Conservation (phyloP, 306 rosid genomes). For the Senna tora region DNA sequence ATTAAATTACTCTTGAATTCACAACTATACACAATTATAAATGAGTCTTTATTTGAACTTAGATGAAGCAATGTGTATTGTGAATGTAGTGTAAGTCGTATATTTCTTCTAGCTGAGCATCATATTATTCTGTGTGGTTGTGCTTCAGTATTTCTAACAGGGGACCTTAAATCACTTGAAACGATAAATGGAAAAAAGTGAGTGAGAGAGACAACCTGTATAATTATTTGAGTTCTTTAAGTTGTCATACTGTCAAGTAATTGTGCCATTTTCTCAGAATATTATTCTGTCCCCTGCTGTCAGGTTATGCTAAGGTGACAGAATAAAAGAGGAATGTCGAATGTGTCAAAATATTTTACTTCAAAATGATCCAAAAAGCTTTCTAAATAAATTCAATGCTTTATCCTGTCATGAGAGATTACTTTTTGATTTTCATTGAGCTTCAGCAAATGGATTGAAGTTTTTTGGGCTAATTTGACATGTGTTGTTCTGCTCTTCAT, state of each 20-base stretch:
- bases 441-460: constrained; percentile 16
- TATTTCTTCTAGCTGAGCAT: too few species aligned
- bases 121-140: background rate
- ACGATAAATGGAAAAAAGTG: background rate
- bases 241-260: background rate
- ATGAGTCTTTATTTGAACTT: background rate
- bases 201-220: background rate
- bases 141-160: background rate
- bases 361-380: background rate
- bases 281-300: background rate
- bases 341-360: constrained; percentile 1
- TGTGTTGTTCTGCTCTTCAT: constrained; percentile 25
- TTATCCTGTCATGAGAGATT: constrained; percentile 17
- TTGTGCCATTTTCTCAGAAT: background rate
- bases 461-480: constrained; percentile 18
- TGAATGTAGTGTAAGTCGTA: background rate
- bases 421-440: background rate
- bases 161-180: background rate
- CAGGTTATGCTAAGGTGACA: background rate
- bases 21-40: background rate
- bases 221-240: background rate
- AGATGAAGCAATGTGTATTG: background rate
- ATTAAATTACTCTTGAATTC: background rate
- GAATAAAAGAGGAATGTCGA: constrained; percentile 16
- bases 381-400: background rate